A percentile compares a stretch with the other conserved stretches of the same genome.
These are phyloP conservation scores for Aspergillus sojae DNA, from an alignment of 2,329 filamentous ascomycete species.

Conservation along the genomic window DNA sequence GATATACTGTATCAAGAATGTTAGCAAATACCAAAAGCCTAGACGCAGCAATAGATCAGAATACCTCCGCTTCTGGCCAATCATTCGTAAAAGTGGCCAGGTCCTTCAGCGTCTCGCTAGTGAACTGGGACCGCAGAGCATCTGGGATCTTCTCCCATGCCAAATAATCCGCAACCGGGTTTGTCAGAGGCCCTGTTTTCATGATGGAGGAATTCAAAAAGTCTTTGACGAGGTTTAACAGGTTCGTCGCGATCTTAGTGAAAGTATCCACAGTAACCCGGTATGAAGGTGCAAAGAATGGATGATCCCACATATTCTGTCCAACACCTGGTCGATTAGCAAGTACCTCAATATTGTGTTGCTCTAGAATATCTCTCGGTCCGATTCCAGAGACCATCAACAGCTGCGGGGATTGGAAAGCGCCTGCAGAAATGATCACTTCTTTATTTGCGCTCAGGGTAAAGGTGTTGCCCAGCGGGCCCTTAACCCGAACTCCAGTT, in stretches of 20 bases:
- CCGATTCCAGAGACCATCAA: slow-evolving; percentile 54
- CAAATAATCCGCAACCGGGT: slow-evolving; percentile 13
- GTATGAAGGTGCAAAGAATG: slow-evolving; percentile 34
- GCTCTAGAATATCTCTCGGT: slow-evolving; percentile 28
- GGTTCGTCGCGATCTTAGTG: slow-evolving; percentile 18
- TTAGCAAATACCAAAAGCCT: not conserved
- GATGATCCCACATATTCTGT: slow-evolving; percentile 49
- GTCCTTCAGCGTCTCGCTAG: slow-evolving; percentile 9
- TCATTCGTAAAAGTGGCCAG: slow-evolving; percentile 27
- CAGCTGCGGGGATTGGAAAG: slow-evolving; percentile 55
- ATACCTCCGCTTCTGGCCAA: slow-evolving; percentile 32
- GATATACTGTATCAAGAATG: slow-evolving; percentile 22
- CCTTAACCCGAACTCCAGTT: slow-evolving; percentile 47
- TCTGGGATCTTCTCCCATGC: slow-evolving; percentile 29
- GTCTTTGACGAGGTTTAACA: not conserved
- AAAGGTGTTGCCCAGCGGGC: slow-evolving; percentile 40
- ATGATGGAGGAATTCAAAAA: slow-evolving; percentile 16
- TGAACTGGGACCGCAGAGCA: slow-evolving; percentile 13
- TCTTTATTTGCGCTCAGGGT: slow-evolving; percentile 52
- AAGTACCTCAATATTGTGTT: slow-evolving; percentile 14
- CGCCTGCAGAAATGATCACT: slow-evolving; percentile 50
- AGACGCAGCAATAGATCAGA: not conserved
- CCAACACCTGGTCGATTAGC: slow-evolving; percentile 24
- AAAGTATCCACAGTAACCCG: slow-evolving; percentile 32
- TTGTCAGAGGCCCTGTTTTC: slow-evolving; percentile 17